Base-by-base conservation (phyloP, 805 yeast genomes). In the Candida oleophila region DNA sequence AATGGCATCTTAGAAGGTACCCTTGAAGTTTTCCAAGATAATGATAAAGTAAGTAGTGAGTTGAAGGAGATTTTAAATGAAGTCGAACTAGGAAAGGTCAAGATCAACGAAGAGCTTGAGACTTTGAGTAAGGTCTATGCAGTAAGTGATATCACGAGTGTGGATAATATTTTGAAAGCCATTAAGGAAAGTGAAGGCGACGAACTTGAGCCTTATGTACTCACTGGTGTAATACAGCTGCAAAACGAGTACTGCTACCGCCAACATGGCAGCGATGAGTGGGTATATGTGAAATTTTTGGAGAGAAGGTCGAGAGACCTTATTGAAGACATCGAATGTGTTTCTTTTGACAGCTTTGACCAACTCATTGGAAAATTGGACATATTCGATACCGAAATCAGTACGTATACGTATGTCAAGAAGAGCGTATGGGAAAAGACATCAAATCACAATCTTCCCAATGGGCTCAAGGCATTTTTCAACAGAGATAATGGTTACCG, bases 181-280 rank as follows among this genome's bases (percentile, higher is more conserved):
- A 59, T 48, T 38, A 45, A 28, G 46, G 35, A 16, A 8, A 18
- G 22, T 1, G 35, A 41, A 11, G 32, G 44, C 41, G 21, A 41
- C 38, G 28, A 42, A 48, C 32, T 8, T 59, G 46, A 51, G 7
- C 51, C 54, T 20, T 71, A 68, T 49, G 36, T 44, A 2, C 57
- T 70, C 12, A 48, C 61, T 0, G 70, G 72, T 1, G 62, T 69
- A 16, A 56, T 69, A 15, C 37, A 67, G n/a, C 57, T 62, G 3
- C 73, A 64, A 32, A 35, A 51, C 7, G 61, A 61, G 36, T 71
- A 62, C 50, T 64, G 56, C 41, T 65, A 62, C 51, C 55, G 52
- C 32, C 46, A 52, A 42, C 51, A 53, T 4, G 47, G 46, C 2
- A 55, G 45, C 21, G 56, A 54, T 25, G 51, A 53, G 3, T 65